These are phyloP conservation scores for Magnolia changhungtana DNA, from an alignment of 164 flowering plant species.

Conservation along the genomic window DNA sequence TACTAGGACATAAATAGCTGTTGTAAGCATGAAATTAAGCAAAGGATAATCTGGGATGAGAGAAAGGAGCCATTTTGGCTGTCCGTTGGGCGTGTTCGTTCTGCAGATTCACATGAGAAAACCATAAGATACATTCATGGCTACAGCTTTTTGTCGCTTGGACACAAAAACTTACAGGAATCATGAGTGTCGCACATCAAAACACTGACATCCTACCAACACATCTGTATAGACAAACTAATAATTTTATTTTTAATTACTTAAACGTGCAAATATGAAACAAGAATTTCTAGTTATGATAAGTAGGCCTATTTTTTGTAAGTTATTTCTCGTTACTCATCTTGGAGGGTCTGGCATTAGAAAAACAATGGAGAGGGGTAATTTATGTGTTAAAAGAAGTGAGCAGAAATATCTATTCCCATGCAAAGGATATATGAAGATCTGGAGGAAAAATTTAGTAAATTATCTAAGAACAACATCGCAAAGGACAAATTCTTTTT, in stretches of 20 bases:
- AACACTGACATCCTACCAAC: neutral
- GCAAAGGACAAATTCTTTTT: neutral
- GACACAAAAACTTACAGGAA: neutral
- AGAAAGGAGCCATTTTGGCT: slow-evolving; percentile 93
- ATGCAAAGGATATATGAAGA: neutral
- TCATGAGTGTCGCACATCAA: neutral
- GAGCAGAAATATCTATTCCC: neutral
- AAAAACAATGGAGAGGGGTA: neutral
- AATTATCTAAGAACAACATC: neutral
- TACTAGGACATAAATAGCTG: slow-evolving; percentile 80
- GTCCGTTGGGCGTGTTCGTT: slow-evolving; percentile 82
- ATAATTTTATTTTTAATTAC: neutral
- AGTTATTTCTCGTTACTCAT: neutral
- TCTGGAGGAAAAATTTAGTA: neutral
- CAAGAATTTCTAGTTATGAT: neutral
- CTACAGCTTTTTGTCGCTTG: neutral
- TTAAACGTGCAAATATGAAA: neutral
- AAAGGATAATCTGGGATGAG: slow-evolving; percentile 79
- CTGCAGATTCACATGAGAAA: slow-evolving; percentile 38
- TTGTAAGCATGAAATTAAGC: slow-evolving; percentile 93
- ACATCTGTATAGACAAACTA: neutral
- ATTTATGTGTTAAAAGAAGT: neutral
- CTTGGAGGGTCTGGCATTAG: neutral
- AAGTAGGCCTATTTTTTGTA: neutral
- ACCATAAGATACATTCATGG: neutral